Evolutionary conservation across 345 rosid species (phyloP), one percentile per base, ranked within the genome.

Genomic region (Pelargonium nanum): DNA sequence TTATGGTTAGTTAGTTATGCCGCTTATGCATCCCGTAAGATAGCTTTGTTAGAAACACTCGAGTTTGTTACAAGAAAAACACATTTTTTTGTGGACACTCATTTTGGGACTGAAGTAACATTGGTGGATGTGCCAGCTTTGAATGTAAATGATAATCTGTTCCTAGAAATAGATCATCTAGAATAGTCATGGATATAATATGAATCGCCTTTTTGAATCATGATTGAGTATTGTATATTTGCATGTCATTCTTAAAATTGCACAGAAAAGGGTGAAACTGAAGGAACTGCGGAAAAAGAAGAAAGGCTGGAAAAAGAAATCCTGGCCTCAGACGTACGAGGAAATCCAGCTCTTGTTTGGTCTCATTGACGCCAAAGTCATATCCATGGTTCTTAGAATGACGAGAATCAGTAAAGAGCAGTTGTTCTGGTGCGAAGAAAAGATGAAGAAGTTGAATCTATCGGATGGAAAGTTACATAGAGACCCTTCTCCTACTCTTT

Each of bases 351-450:
- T 89, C 60, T 74, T 89, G 70, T 84, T 93, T 60, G 77, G 87
- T 58, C 78, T 82, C 53, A 73, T 86, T 13, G 99, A 93, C 21
- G 28, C 80, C 50, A 93, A 90, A 69, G 67, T 93, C 23, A 32
- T 85, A 26, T 70, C 78, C 20, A 75, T 91, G 75, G 95, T 87
- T 53, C 76, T 93, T 8, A 81, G 87, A 70, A 87, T 84, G 94
- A 68, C 45, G 63, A 85, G 65, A 70, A 84, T 85, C 62, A 80
- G 78, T 19, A 86, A 86, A 71, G 97, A 88, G 66, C 90, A 89
- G 57, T 70, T 93, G 58, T 68, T 84, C 9, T 93, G 99, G 99
- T 89, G 99, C 19, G 96, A 87, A 77, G 97, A 89, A 58, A 93
- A 93, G 86, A 84, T 93, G 75, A 93, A 93, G 65, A 93, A 84